Conservation (phyloP, 768 basidiomycete species). For the Psilocybe subaeruginosa region DNA sequence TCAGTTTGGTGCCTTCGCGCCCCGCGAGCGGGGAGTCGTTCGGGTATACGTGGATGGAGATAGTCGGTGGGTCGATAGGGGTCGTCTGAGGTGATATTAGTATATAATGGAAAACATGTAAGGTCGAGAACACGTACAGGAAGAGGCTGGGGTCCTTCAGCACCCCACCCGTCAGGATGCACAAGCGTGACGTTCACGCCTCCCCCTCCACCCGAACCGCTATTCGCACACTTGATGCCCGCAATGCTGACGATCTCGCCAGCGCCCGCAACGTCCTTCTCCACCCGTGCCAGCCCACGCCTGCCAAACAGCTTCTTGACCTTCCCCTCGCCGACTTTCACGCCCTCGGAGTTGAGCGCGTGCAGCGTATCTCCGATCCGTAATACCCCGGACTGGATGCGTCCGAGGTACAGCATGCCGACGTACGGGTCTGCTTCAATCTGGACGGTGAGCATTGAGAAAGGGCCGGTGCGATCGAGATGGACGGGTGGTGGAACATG, state of each 20-base stretch:
- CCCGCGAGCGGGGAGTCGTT: constrained; percentile 52
- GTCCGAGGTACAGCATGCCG: constrained; percentile 50
- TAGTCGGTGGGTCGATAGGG: constrained; percentile 54
- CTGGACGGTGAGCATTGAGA: constrained; percentile 55
- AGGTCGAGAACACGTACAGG: constrained; percentile 30
- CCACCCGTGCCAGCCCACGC: constrained; percentile 43
- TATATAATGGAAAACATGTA: neutral
- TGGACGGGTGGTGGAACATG: constrained; percentile 44
- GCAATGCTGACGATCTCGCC: constrained; percentile 54
- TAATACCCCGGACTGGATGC: constrained; percentile 45
- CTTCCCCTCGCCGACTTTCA: constrained; percentile 52
- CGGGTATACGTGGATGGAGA: constrained; percentile 48
- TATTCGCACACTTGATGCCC: constrained; percentile 39
- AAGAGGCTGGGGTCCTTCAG: constrained; percentile 40
- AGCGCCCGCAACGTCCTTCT: constrained; percentile 46
- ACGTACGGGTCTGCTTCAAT: constrained; percentile 55
- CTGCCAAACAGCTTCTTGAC: constrained; percentile 48
- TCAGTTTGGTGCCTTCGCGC: constrained; percentile 49
- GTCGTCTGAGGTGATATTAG: constrained; percentile 35
- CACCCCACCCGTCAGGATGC: constrained; percentile 46
- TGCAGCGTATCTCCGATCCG: constrained; percentile 40
- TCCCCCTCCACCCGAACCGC: constrained; percentile 28
- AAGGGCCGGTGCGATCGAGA: constrained; percentile 40
- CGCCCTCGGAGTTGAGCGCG: constrained; percentile 42
- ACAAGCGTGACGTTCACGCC: constrained; percentile 50